Evolutionary conservation across 768 basidiomycete genomes (phyloP).

Genomic region (Vishniacozyma victoriae): DNA sequence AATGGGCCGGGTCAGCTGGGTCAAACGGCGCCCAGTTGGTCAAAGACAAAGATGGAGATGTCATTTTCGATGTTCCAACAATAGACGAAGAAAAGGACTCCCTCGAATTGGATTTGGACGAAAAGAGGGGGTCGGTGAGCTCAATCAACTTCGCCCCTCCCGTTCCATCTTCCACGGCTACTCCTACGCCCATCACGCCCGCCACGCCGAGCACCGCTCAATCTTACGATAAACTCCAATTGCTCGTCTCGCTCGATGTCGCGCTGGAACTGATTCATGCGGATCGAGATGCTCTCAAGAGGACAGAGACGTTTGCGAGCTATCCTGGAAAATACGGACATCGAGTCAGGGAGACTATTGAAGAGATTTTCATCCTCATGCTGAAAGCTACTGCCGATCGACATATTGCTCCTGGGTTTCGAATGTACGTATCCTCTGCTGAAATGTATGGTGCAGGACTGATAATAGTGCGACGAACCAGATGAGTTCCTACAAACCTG

Average conservation of each 20-base stretch:
- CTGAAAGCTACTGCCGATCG: slow-evolving; percentile 68
- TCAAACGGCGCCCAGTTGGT: slow-evolving; percentile 10
- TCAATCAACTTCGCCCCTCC: slow-evolving; percentile 1
- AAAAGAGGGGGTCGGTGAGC: slow-evolving; percentile 2
- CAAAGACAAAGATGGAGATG: slow-evolving; percentile 21
- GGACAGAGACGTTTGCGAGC: slow-evolving; percentile 78
- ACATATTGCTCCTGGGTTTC: slow-evolving; percentile 76
- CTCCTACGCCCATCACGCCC: slow-evolving; percentile 16
- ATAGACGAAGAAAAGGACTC: slow-evolving; percentile 7
- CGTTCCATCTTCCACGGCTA: slow-evolving; percentile 20
- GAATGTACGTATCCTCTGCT: slow-evolving; percentile 60
- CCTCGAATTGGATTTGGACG: background rate
- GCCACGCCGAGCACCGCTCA: slow-evolving; percentile 11
- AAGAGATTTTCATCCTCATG: slow-evolving; percentile 85
- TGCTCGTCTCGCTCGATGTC: slow-evolving; percentile 83
- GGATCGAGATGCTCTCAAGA: slow-evolving; percentile 82
- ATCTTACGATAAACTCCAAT: slow-evolving; percentile 61
- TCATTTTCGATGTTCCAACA: slow-evolving; percentile 15
- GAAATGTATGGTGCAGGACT: background rate
- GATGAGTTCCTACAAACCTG: slow-evolving; percentile 84
- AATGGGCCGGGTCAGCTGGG: slow-evolving; percentile 59
- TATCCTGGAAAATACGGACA: slow-evolving; percentile 85
- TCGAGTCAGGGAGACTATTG: slow-evolving; percentile 84
- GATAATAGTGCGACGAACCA: slow-evolving; percentile 69
- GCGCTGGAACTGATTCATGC: slow-evolving; percentile 89